Evolutionary conservation across 2,329 filamentous ascomycete species (phyloP).

Genomic region (Fusarium chlamydosporum): DNA sequence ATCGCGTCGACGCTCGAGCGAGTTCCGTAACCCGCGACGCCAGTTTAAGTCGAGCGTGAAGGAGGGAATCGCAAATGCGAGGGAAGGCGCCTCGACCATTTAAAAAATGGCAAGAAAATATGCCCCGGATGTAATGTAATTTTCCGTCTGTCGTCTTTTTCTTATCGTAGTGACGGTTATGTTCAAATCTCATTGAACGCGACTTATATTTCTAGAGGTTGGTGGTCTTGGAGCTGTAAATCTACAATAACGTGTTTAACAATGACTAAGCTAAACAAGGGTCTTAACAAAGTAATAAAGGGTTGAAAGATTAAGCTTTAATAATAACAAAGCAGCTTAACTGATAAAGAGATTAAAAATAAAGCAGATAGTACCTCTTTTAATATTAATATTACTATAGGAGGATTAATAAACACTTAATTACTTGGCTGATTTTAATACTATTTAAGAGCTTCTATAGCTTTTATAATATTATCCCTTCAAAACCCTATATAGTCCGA

Average conservation of each 20-base stretch:
- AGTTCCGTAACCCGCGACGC: constrained; percentile 27
- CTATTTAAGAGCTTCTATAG: no score
- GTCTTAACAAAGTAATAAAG: not conserved
- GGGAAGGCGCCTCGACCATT: not conserved
- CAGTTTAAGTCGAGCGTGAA: not conserved
- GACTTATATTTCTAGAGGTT: constrained; percentile 4
- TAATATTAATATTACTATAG: not conserved
- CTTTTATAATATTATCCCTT: not conserved
- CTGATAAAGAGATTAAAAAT: not conserved
- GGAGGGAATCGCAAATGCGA: not conserved
- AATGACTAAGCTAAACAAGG: constrained; percentile 24
- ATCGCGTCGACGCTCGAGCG: constrained; percentile 36
- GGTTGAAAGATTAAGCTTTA: no score
- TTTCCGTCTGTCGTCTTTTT: not conserved
- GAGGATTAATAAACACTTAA: not conserved
- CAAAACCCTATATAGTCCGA: not conserved
- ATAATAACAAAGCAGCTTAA: no score
- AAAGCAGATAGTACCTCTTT: not conserved
- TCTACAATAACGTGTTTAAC: not conserved
- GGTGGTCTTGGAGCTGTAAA: not conserved
- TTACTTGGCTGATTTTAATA: rapidly evolving
- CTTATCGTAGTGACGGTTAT: not conserved
- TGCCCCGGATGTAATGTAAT: no score
- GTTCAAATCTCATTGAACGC: not conserved
- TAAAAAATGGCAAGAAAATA: not conserved